These are phyloP conservation scores for Wickerhamomyces alni DNA, from an alignment of 805 yeast species.

Conservation along the genomic window DNA sequence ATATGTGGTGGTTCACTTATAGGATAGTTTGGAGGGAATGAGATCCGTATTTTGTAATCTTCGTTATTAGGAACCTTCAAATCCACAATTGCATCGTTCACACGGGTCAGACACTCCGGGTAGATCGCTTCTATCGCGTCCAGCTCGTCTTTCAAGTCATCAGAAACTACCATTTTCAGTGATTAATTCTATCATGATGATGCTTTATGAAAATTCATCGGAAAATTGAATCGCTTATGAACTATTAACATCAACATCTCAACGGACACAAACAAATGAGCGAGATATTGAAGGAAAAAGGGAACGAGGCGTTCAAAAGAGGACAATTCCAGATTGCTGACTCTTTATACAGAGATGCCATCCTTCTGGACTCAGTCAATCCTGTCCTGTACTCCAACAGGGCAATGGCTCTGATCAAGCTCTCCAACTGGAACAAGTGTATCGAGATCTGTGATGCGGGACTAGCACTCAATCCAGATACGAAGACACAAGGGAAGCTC, in stretches of 20 bases:
- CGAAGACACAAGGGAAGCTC: slow-evolving; percentile 38
- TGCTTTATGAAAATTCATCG: too few relatives aligned
- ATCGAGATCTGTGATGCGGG: slow-evolving; percentile 46
- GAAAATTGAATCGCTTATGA: background rate
- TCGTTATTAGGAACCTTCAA: slow-evolving; percentile 59
- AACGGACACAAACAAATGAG: slow-evolving; percentile 13
- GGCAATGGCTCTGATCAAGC: slow-evolving; percentile 57
- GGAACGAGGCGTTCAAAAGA: slow-evolving; percentile 46
- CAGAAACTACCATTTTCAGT: slow-evolving; percentile 21
- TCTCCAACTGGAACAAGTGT: slow-evolving; percentile 43
- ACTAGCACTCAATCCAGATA: slow-evolving; percentile 25
- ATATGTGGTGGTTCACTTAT: slow-evolving; percentile 50
- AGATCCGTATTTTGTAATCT: slow-evolving; percentile 53
- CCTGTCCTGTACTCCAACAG: slow-evolving; percentile 61
- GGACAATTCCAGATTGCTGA: slow-evolving; percentile 46
- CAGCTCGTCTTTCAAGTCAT: slow-evolving; percentile 64
- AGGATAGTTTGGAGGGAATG: slow-evolving; percentile 73
- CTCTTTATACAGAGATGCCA: slow-evolving; percentile 49
- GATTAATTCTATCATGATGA: too few relatives aligned
- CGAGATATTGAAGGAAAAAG: slow-evolving; percentile 30
- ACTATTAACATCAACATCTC: background rate
- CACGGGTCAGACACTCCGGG: slow-evolving; percentile 49
- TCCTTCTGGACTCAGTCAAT: slow-evolving; percentile 39
- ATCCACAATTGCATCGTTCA: slow-evolving; percentile 33
- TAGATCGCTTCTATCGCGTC: slow-evolving; percentile 84